Evolutionary conservation across 169 alveolate species (phyloP).

Genomic region (Besnoitia besnoiti): DNA sequence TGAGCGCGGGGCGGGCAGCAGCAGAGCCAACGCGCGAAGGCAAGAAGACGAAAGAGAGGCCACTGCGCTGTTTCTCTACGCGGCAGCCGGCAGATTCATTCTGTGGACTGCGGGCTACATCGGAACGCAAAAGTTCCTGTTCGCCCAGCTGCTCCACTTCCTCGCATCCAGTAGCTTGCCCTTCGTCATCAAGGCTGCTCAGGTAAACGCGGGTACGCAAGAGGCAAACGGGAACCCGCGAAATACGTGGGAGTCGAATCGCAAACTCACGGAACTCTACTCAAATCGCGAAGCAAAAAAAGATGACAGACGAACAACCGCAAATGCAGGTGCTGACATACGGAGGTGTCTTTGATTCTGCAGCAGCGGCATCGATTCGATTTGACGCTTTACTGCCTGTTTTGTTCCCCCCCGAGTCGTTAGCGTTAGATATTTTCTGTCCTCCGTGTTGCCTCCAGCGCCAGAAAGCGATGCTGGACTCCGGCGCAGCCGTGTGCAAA

Average conservation of each 20-base stretch:
- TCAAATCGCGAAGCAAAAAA: too few relatives aligned
- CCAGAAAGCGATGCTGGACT: neutral
- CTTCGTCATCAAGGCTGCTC: conserved; percentile 29
- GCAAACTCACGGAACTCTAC: too few relatives aligned
- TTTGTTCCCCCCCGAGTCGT: too few relatives aligned
- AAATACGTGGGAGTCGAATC: too few relatives aligned
- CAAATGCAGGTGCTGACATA: too few relatives aligned
- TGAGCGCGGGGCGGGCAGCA: neutral
- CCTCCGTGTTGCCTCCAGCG: neutral
- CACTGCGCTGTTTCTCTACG: conserved; percentile 33
- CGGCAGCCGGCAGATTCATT: conserved; percentile 53
- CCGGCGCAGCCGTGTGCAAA: neutral
- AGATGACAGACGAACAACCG: too few relatives aligned
- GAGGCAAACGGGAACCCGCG: too few relatives aligned
- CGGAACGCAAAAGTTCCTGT: conserved; percentile 42
- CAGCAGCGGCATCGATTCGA: too few relatives aligned
- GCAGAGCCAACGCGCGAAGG: neutral
- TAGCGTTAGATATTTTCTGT: too few relatives aligned
- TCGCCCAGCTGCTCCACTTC: conserved; percentile 54
- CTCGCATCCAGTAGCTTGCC: conserved; percentile 31
- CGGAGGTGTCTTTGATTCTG: too few relatives aligned
- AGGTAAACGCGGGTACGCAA: neutral
- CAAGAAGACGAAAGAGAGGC: conserved; percentile 28
- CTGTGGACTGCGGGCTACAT: conserved; percentile 59
- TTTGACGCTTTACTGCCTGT: too few relatives aligned